A percentile compares a stretch with the other conserved stretches of the same genome.
Conservation (phyloP, 805 yeast species). For the Wickerhamiella sorbophila region DNA sequence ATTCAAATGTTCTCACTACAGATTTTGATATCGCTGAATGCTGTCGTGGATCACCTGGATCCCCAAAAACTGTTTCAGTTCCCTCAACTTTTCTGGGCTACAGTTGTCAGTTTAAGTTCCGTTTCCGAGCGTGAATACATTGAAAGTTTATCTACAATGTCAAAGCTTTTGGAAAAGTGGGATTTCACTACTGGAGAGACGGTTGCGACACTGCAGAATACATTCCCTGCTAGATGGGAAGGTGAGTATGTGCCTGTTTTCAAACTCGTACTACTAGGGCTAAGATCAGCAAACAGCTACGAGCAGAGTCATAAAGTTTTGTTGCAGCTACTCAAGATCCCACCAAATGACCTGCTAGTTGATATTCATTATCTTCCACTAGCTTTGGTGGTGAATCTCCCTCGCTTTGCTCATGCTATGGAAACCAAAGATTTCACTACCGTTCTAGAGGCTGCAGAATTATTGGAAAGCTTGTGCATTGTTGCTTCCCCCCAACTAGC, state of each 20-base stretch:
- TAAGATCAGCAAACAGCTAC: conserved; percentile 67
- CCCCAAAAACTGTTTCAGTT: conserved; percentile 66
- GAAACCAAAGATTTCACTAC: conserved; percentile 43
- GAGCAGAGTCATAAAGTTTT: conserved; percentile 62
- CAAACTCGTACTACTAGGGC: conserved; percentile 61
- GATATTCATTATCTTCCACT: conserved; percentile 53
- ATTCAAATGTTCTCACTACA: conserved; percentile 97
- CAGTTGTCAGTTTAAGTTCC: conserved; percentile 81
- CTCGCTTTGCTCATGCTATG: conserved; percentile 72
- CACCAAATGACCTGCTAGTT: conserved; percentile 66
- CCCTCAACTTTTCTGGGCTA: conserved; percentile 92
- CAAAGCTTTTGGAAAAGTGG: conserved; percentile 73
- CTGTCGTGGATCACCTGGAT: conserved; percentile 74
- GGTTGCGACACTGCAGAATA: conserved; percentile 63
- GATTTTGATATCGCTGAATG: conserved; percentile 88
- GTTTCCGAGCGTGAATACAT: conserved; percentile 87
- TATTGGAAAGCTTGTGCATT: conserved; percentile 28
- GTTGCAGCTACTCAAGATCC: conserved; percentile 51
- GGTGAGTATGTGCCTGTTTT: conserved; percentile 86
- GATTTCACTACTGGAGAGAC: conserved; percentile 77
- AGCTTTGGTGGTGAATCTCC: conserved; percentile 65
- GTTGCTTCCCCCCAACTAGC: conserved; percentile 42
- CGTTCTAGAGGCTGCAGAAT: conserved; percentile 37
- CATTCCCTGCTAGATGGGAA: conserved; percentile 93
- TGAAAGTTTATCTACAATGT: conserved; percentile 68